These are phyloP conservation scores for Cladosporium sp. DNA, from an alignment of 2,329 filamentous ascomycete species.

Conservation along the genomic window DNA sequence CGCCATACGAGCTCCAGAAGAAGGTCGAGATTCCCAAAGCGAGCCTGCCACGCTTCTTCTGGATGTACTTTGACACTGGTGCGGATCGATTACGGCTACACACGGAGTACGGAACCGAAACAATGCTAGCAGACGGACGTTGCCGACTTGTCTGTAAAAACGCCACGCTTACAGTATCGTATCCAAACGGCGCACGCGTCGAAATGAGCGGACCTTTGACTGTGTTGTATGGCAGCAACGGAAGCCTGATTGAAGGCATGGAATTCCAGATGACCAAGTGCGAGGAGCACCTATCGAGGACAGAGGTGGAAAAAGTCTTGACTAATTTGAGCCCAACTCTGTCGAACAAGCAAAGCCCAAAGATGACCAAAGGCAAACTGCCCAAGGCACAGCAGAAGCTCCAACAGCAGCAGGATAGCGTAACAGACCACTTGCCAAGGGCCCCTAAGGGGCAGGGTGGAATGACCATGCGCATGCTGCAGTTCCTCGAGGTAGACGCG, in stretches of 20 bases:
- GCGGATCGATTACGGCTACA: conserved; percentile 84
- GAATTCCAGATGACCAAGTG: conserved; percentile 77
- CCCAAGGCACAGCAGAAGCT: conserved; percentile 40
- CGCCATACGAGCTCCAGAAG: conserved; percentile 50
- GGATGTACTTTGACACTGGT: conserved; percentile 84
- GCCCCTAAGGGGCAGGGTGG: conserved; percentile 55
- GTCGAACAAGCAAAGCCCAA: conserved; percentile 47
- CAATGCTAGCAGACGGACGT: conserved; percentile 61
- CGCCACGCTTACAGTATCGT: conserved; percentile 86
- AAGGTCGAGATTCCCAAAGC: conserved; percentile 71
- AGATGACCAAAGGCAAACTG: conserved; percentile 57
- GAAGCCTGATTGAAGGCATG: conserved; percentile 74
- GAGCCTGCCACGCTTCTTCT: conserved; percentile 84
- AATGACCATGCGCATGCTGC: conserved; percentile 58
- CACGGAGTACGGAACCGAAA: conserved; percentile 68
- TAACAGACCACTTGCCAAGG: conserved; percentile 50
- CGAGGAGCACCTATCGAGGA: conserved; percentile 80
- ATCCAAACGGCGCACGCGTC: conserved; percentile 69
- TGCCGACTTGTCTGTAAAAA: conserved; percentile 75
- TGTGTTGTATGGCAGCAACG: conserved; percentile 74
- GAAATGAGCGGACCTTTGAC: conserved; percentile 65
- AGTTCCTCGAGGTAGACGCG: conserved; percentile 61
- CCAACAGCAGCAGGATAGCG: conserved; percentile 47
- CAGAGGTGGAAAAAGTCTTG: conserved; percentile 53
- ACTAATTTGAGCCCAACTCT: conserved; percentile 54